Percentiles rank a stretch among this genome's conserved stretches.
phyloP scores from a whole-genome alignment of 345 rosid genomes.

The Theobroma cacao region DNA sequence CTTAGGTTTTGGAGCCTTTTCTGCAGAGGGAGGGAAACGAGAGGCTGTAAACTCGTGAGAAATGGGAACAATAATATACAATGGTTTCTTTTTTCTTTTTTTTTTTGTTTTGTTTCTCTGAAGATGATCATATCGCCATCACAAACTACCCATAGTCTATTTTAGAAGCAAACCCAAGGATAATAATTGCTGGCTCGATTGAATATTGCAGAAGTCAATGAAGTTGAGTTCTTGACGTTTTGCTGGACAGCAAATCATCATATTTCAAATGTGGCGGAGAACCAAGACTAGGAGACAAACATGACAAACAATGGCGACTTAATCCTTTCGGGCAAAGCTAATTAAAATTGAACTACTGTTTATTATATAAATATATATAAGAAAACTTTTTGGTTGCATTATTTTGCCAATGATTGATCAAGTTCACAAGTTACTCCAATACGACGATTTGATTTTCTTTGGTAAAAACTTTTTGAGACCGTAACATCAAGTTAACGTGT shows the following conservation, averaged over 20 bases:
- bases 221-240: conserved; percentile 17
- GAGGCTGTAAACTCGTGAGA: neutral
- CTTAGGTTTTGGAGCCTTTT: neutral
- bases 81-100: no score
- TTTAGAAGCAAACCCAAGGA: neutral
- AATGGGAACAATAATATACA: neutral
- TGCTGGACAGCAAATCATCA: conserved; percentile 11
- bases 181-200: conserved; percentile 9
- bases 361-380: no score
- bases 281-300: neutral
- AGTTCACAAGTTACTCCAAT: conserved; percentile 4
- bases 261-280: conserved; percentile 7
- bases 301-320: neutral
- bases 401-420: neutral
- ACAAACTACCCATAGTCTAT: neutral
- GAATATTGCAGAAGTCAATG: conserved; percentile 15
- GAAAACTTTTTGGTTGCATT: no score
- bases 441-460: neutral
- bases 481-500: neutral
- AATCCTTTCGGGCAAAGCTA: neutral
- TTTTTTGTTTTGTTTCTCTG: no score
- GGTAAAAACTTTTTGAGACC: neutral
- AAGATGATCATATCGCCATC: neutral
- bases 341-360: neutral
- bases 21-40: neutral